phyloP scores from a whole-genome alignment of 2,329 filamentous ascomycete genomes.

The Coccinonectria pachysandricola region DNA sequence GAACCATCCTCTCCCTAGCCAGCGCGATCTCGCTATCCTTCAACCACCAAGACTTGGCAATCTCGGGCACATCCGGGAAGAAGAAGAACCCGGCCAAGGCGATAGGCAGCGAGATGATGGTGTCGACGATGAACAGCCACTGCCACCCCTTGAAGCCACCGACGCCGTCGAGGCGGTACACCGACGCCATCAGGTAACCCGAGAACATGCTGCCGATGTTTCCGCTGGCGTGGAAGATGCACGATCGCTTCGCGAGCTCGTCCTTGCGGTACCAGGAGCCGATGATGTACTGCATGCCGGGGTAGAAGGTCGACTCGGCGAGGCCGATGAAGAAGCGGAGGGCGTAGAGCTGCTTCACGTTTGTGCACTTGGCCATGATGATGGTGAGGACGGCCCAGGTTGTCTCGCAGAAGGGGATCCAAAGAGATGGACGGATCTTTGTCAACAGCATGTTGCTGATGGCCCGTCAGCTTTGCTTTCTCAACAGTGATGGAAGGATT shows the following conservation, averaged over 20 bases:
- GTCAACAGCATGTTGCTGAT: slow-evolving; percentile 26
- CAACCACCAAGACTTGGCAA: slow-evolving; percentile 19
- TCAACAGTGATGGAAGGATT: neutral
- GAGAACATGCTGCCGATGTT: slow-evolving; percentile 18
- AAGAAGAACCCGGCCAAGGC: slow-evolving; percentile 23
- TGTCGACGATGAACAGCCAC: slow-evolving; percentile 27
- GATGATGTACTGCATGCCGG: slow-evolving; percentile 29
- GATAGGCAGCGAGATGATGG: slow-evolving; percentile 25
- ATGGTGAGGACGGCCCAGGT: slow-evolving; percentile 23
- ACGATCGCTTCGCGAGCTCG: slow-evolving; percentile 32
- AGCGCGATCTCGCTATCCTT: slow-evolving; percentile 17
- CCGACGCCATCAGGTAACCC: slow-evolving; percentile 26
- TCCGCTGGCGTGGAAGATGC: slow-evolving; percentile 28
- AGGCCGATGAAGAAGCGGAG: slow-evolving; percentile 34
- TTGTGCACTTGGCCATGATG: slow-evolving; percentile 27
- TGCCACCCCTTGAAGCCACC: slow-evolving; percentile 38
- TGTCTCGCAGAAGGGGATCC: slow-evolving; percentile 29
- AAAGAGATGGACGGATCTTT: slow-evolving; percentile 28
- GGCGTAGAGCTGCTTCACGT: slow-evolving; percentile 26
- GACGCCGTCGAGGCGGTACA: slow-evolving; percentile 30
- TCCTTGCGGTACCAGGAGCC: slow-evolving; percentile 33
- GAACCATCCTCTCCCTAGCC: slow-evolving; percentile 21
- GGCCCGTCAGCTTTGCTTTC: neutral
- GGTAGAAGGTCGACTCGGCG: slow-evolving; percentile 27
- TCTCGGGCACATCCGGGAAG: slow-evolving; percentile 22